Base-by-base conservation (phyloP, 768 basidiomycete species). In the Russula dissimulans region DNA sequence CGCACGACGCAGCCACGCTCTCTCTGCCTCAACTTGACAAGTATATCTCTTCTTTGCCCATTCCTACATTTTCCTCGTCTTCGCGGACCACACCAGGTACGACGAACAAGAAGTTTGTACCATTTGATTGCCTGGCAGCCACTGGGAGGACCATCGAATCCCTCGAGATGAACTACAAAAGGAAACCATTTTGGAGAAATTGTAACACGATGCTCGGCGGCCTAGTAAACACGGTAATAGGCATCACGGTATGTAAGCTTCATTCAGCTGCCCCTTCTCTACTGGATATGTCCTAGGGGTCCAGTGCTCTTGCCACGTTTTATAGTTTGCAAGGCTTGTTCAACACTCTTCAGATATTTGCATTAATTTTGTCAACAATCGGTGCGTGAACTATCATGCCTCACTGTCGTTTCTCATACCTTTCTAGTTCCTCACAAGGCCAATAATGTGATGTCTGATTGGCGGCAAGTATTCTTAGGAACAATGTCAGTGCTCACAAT, bases 321-420 rank as follows among this genome's bases (percentile, higher is more conserved):
- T 89, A 88, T 67, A 86, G 85, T 68, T 69, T 87, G 22, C 83
- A 85, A 66, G 86, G 87, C 43, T 74, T 88, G 10, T 75, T 81
- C 54, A 85, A 86, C 62, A 85, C 82, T 0, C 70, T 89, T 0
- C 86, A 89, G 67, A 77, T 89, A 39, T 86, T 88, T 69, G 86
- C 87, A 0, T 72, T 89, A 31, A 77, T 89, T 46, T 69, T 89
- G 59, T 82, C 78, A 59, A 87, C 86, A 2, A 79, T 87, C 61
- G 79, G 86, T 87, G 66, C 43, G 72, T 49, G 12, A 51, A 38
- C 11, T 18, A 32, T 17, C 14, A 1, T 5, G 10, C 42, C 3
- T 26, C 36, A 36, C 52, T 6, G 4, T 32, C 34, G 39, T 49
- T 41, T 36, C 49, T 57, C 34, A 42, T 38, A 26, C 36, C 52